Evolutionary conservation across 2,329 filamentous ascomycete genomes (phyloP), one percentile per base, ranked within the genome.

Genomic region (Monosporascus sp.): DNA sequence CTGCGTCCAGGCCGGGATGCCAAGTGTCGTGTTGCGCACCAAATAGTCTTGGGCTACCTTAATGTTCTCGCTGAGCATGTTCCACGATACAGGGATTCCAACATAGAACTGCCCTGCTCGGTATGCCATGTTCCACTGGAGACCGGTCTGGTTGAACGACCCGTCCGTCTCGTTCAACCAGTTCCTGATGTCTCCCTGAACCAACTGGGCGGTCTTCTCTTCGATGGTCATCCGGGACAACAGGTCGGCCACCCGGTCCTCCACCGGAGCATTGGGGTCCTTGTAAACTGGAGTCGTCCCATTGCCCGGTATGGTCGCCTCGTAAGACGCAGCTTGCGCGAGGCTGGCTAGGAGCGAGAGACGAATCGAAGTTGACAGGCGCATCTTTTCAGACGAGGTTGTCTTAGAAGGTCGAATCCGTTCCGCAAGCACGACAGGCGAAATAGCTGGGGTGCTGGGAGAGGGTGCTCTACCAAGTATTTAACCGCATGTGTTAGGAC

Each of bases 21-120:
- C 87, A 8, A 86, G 70, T 1, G 80, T 83, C 1, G 85, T 88
- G 58, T 86, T 82, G 18, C 88, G 74, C 48, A 84, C 61, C 2
- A 89, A 72, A 58, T 90, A 90, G 50, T 89, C 84, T 62, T 90
- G 87, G 3, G 77, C 88, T 38, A 74, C 72, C 66, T 82, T 82
- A 60, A 88, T 79, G 48, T 83, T 83, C 20, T 80, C 74, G 25
- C 80, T 77, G 46, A 90, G 77, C 71, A 79, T 83, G 50, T 82
- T 76, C 73, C 83, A 86, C 20, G 79, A 72, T 50, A 88, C 77
- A 1, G 85, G 81, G 52, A 87, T 81, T 38, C 87, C 87, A 6
- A 89, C 87, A 64, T 89, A 90, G 67, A 89, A 87, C 49, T 81
- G 79, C 38, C 87, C 86, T n/a, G 82, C 81, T 36, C 85, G 82